A percentile compares a stretch with the other conserved stretches of the same genome.
Conservation (phyloP, 2,329 filamentous ascomycete species). For the Penicillium brasilianum region DNA sequence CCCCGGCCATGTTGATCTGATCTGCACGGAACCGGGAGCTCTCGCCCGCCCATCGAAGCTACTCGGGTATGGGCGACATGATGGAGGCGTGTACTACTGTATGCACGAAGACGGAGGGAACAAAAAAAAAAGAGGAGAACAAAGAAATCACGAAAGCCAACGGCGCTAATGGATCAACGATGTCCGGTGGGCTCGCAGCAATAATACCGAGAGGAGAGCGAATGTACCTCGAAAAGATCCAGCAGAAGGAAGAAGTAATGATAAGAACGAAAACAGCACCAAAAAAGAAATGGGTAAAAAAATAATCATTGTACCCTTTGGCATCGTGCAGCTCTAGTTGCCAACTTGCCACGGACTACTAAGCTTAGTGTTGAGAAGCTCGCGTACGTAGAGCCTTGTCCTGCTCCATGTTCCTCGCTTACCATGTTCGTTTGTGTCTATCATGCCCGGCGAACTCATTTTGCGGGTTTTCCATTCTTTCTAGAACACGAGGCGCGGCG, state of each 20-base stretch:
- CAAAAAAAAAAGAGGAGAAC: constrained; percentile 12
- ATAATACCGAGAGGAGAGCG: background rate
- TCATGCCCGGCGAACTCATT: background rate
- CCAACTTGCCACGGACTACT: background rate
- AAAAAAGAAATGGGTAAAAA: background rate
- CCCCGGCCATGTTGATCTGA: constrained; percentile 30
- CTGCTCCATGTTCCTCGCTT: constrained; percentile 4
- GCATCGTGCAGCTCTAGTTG: background rate
- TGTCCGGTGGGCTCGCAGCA: constrained; percentile 1
- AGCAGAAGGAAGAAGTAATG: background rate
- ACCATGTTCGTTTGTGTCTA: background rate
- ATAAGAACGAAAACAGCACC: background rate
- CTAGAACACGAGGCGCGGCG: constrained; percentile 9
- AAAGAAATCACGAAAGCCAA: background rate
- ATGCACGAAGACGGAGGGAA: background rate
- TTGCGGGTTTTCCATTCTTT: constrained; percentile 3
- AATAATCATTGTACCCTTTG: background rate
- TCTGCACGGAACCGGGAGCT: constrained; percentile 33
- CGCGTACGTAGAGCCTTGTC: background rate
- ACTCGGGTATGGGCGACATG: background rate
- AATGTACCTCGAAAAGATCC: background rate
- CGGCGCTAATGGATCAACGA: background rate
- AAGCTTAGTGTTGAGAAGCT: background rate
- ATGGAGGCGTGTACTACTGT: background rate
- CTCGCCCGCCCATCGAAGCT: constrained; percentile 17